phyloP scores from a whole-genome alignment of 176 grass and related monocot genomes.

The sorghum (Sorghum bicolor) region Sorghum_bicolor_NCBIv3 NC_012872.2:12116501-12117000 shows the following conservation, averaged over 20 bases:
- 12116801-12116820: neutral
- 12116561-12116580: neutral
- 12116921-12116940: neutral
- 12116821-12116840: neutral
- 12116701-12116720: neutral
- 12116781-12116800: neutral
- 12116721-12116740: neutral
- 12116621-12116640: neutral
- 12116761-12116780: neutral
- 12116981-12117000: neutral
- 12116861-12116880: neutral
- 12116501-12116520: neutral
- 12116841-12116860: neutral
- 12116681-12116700: neutral
- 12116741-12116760: neutral
- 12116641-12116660: neutral
- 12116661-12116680: neutral
- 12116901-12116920: neutral
- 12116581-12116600: neutral
- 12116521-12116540: neutral
- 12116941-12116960: constrained; percentile 19
- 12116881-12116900: neutral
- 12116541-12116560: neutral
- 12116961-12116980: neutral
- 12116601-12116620: neutral